Conservation (phyloP, 2,329 filamentous ascomycete species). For the Sporothrix pallida region DNA sequence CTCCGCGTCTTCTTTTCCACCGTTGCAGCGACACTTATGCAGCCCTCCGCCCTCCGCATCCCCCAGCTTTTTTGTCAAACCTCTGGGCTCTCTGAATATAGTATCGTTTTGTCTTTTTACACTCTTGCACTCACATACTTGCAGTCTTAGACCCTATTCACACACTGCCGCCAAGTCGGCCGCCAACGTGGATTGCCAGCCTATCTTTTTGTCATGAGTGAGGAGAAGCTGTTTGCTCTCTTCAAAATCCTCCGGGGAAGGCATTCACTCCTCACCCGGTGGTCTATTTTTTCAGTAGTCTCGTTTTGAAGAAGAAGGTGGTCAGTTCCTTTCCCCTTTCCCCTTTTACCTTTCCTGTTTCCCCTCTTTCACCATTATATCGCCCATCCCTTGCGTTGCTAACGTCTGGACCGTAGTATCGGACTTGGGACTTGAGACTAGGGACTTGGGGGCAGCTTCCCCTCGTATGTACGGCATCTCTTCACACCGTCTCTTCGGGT, state of each 20-base stretch:
- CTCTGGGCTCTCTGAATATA: background rate
- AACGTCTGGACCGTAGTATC: background rate
- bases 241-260: constrained; percentile 9
- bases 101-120: background rate
- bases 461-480: no score
- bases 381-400: constrained; percentile 2
- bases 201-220: background rate
- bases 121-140: background rate
- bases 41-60: constrained; percentile 9
- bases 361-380: background rate
- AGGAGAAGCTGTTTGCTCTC: background rate
- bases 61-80: background rate
- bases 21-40: constrained; percentile 14
- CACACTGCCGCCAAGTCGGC: background rate
- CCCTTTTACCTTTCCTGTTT: background rate
- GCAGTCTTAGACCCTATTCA: background rate
- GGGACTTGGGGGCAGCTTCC: no score
- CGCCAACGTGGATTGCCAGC: constrained; percentile 6
- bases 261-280: background rate
- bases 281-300: background rate
- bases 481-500: constrained; percentile 15
- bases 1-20: constrained; percentile 26
- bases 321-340: background rate
- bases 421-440: no score
- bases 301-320: background rate